Base-by-base conservation (phyloP, 169 alveolate species). In the Plasmodium berghei region DNA sequence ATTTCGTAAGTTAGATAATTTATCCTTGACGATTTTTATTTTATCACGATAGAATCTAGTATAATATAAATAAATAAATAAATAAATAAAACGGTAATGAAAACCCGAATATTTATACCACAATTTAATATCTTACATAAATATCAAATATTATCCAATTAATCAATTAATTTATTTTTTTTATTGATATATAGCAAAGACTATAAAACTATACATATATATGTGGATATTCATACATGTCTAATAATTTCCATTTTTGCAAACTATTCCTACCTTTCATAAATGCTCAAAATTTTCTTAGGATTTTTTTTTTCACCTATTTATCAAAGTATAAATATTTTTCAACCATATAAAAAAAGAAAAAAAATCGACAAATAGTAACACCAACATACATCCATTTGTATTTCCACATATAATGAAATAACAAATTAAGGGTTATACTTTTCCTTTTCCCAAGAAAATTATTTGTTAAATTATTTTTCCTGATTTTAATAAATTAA, bases 41-140 rank as follows among this genome's bases (percentile, higher is more conserved):
- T 67, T 71, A 12, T 52, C 61, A 26, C 54, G 83, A 62, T 83
- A 67, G 69, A 83, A 83, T 67, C 90, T 83, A 52, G 61, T 8
- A 56, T 20, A 42, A 48, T 10, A 16, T 9, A 34, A 2, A 5
- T 34, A 8, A 34, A 16, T 9, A 34, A 2, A 5, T 34, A 8
- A 34, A 54, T 52, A 55, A 42, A 1, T n/a, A 8, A 52, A 72
- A 72, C 0, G 9, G 28, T 40, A 72, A 26, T 24, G 3, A 2
- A 12, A 40, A 0, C n/a, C 26, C 2, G 0, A 20, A 52, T 52
- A 1, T 10, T 20, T n/a, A 22, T 49, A 22, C 2, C 12, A 49
- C 28, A 10, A 67, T 20, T 20, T 18, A 24, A 69, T 42, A 20
- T 14, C 16, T 40, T 34, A 4, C 42, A 34, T 34, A 34, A 34